Evolutionary conservation across 148 eudicot species (phyloP).

Genomic region (Rhododendron ferrugineum): DNA sequence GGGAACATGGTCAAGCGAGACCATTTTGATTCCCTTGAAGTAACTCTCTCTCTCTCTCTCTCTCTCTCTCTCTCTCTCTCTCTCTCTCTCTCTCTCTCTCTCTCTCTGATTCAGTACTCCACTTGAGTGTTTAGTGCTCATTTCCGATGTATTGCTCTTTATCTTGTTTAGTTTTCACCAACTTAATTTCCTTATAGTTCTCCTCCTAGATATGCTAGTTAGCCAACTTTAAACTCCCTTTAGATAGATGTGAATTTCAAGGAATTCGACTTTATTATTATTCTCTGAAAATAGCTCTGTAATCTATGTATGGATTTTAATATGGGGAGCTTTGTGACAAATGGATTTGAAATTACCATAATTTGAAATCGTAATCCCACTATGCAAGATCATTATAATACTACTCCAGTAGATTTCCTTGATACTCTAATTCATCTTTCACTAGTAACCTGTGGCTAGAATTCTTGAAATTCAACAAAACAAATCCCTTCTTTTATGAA

Average conservation of each 20-base stretch:
- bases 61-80: not conserved
- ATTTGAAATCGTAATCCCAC: not conserved
- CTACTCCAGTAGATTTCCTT: not conserved
- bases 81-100: not conserved
- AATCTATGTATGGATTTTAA: not conserved
- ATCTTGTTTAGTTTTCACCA: not conserved
- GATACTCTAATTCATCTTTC: not conserved
- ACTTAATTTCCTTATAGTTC: not conserved
- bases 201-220: not conserved
- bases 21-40: slow-evolving; percentile 46
- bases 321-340: not conserved
- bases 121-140: not conserved
- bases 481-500: not conserved
- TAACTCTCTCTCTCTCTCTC: not conserved
- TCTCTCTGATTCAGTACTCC: not conserved
- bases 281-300: not conserved
- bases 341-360: not conserved
- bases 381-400: not conserved
- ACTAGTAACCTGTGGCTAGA: not conserved
- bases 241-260: not conserved
- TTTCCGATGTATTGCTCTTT: not conserved
- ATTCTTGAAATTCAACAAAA: not conserved
- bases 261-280: not conserved
- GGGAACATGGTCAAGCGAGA: slow-evolving; percentile 85
- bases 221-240: not conserved